Percentiles rank a stretch among this genome's conserved stretches.
phyloP scores from a whole-genome alignment of 257 asterid genomes.

The Datura wrightii region DNA sequence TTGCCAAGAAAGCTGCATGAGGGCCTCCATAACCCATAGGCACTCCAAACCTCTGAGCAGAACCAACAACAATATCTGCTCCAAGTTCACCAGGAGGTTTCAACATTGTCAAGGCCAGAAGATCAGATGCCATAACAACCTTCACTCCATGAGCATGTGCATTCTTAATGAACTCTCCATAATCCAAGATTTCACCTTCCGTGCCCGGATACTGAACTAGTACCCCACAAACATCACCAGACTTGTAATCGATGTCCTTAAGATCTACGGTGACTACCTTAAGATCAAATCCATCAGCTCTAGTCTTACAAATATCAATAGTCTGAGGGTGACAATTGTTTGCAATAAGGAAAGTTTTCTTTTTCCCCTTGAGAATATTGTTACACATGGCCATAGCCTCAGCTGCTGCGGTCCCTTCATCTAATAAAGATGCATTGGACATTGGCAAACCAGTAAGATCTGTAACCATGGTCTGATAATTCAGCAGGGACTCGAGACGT shows the following conservation, averaged over 20 bases:
- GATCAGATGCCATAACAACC: constrained; percentile 97
- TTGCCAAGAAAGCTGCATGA: constrained; percentile 97
- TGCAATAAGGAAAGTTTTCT: constrained; percentile 86
- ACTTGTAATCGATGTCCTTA: constrained; percentile 71
- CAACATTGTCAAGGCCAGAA: constrained; percentile 87
- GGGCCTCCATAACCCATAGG: constrained; percentile 99
- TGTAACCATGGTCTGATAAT: constrained; percentile 85
- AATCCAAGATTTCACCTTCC: constrained; percentile 90
- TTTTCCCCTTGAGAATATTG: constrained; percentile 83
- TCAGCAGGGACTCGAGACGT: constrained; percentile 85
- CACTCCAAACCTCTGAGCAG: constrained; percentile 99
- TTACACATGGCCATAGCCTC: constrained; percentile 99
- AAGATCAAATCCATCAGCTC: constrained; percentile 89
- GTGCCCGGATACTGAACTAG: constrained; percentile 97
- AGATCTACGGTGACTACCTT: constrained; percentile 76
- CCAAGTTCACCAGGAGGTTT: constrained; percentile 97
- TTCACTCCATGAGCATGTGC: constrained; percentile 94
- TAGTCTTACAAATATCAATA: constrained; percentile 80
- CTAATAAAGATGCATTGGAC: constrained; percentile 96
- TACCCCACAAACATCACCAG: constrained; percentile 96
- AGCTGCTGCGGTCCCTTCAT: constrained; percentile 96
- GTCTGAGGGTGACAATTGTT: constrained; percentile 98
- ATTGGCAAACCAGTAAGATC: constrained; percentile 95
- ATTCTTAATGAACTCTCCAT: constrained; percentile 80
- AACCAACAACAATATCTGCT: constrained; percentile 93